Evolutionary conservation across 441 rosid species (phyloP), one percentile per base, ranked within the genome.

Genomic region (Euphorbia schlechtendalii): DNA sequence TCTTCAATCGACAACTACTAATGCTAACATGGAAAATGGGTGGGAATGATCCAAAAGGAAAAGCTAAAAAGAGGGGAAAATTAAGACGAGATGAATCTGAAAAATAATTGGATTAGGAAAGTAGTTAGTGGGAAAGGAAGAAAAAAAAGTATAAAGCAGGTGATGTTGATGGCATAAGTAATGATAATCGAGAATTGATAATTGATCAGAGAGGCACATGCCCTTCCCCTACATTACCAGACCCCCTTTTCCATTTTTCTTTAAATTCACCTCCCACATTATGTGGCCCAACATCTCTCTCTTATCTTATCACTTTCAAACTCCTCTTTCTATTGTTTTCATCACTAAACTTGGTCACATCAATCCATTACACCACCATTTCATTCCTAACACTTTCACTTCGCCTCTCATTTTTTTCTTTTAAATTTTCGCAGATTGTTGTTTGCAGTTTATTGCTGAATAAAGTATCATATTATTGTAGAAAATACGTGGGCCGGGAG

Each of bases 291-390:
- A 63, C 43, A 54, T 69, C 61, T 67, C 72, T 74, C n/a, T n/a
- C n/a, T n/a, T 76, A 67, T 77, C 85, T 67, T 70, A 69, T 76
- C 83, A 9, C 74, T 8, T 65, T 66, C 76, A 66, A 57, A n/a
- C n/a, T n/a, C 6, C 11, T 63, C 56, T 52, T 20, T 56, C 70
- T 58, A 55, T 41, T 56, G 70, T 68, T 77, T 72, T 43, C 69
- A 69, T 75, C 80, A 73, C 80, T 63, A 73, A 79, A 77, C 83
- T 81, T 80, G 70, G 76, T 79, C 86, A 82, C 80, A 81, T 78
- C 84, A 56, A 56, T 73, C 53, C 53, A 17, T 48, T 48, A 17
- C 21, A 48, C 5, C n/a, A 67, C 30, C 67, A 68, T 52, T 64
- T 9, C 40, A 36, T 36, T 36, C 5, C 5, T 36, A 9, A 9